Evolutionary conservation across 805 yeast species (phyloP).

Genomic region (Metschnikowia hibisci): DNA sequence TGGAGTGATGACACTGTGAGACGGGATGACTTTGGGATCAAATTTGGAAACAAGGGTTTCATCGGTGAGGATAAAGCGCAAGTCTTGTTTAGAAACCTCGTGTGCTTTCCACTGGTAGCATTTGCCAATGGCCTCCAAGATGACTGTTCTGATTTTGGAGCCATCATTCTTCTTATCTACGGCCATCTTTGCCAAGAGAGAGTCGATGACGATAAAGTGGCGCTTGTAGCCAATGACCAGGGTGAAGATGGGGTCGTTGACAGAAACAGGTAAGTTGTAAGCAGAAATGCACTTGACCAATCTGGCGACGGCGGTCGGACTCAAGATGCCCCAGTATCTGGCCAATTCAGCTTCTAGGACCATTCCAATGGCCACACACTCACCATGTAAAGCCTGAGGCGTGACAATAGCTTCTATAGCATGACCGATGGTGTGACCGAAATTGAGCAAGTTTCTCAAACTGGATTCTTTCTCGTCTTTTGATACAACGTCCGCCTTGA

Average conservation of each 20-base stretch:
- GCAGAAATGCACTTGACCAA: conserved; percentile 76
- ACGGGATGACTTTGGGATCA: conserved; percentile 27
- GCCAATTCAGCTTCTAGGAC: conserved; percentile 92
- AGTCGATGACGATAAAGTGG: conserved; percentile 66
- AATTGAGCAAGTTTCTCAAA: conserved; percentile 83
- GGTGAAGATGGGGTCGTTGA: conserved; percentile 64
- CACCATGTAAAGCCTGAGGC: conserved; percentile 96
- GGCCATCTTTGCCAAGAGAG: conserved; percentile 78
- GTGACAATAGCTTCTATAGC: conserved; percentile 97
- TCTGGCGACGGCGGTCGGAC: conserved; percentile 93
- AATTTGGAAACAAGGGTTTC: conserved; percentile 69
- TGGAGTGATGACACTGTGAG: conserved; percentile 57
- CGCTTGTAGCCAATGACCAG: conserved; percentile 64
- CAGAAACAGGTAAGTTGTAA: conserved; percentile 79
- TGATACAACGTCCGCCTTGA: conserved; percentile 91
- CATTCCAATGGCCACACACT: conserved; percentile 98
- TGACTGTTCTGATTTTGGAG: conserved; percentile 77
- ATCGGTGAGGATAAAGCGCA: conserved; percentile 78
- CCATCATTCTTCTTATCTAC: conserved; percentile 98
- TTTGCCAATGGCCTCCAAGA: conserved; percentile 79
- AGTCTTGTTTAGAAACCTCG: conserved; percentile 72
- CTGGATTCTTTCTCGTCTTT: conserved; percentile 95
- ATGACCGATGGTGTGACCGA: conserved; percentile 97
- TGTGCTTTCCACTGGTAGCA: conserved; percentile 89
- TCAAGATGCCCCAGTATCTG: conserved; percentile 82